A percentile compares a stretch with the other conserved stretches of the same genome.
Evolutionary conservation across 2,329 filamentous ascomycete genomes (phyloP).

Genomic region (Colletotrichum sp.): DNA sequence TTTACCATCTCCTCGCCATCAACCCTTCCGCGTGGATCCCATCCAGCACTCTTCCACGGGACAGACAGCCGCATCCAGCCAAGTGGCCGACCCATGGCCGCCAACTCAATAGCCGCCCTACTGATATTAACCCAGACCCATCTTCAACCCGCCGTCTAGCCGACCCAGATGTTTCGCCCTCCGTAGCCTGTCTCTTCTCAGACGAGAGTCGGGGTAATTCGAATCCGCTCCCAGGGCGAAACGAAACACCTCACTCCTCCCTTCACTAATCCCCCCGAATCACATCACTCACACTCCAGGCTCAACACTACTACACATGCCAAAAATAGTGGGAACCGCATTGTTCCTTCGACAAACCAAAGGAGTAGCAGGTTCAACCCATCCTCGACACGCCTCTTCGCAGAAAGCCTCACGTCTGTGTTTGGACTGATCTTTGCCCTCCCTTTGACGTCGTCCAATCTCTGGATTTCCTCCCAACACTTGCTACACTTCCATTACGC

Average conservation of each 20-base stretch:
- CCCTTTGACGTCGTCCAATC: background rate
- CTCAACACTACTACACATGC: background rate
- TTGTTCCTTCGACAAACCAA: background rate
- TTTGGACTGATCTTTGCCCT: background rate
- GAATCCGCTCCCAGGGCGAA: background rate
- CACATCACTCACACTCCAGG: background rate
- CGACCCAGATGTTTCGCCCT: background rate
- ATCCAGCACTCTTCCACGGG: background rate
- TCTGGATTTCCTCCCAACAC: background rate
- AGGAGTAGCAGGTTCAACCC: background rate
- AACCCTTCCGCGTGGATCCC: background rate
- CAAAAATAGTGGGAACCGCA: background rate
- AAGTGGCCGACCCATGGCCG: background rate
- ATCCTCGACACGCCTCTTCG: background rate
- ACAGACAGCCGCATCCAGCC: background rate
- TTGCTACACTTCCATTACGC: background rate
- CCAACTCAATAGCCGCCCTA: background rate
- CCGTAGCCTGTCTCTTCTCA: background rate
- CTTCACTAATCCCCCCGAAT: background rate
- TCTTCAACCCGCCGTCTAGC: background rate
- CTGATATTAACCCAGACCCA: background rate
- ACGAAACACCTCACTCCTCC: conserved; percentile 3
- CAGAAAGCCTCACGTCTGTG: background rate
- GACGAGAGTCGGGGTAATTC: background rate
- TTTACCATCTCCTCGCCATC: background rate